These are phyloP conservation scores for Botryobasidium botryosum DNA, from an alignment of 768 basidiomycete species.

Conservation along the genomic window DNA sequence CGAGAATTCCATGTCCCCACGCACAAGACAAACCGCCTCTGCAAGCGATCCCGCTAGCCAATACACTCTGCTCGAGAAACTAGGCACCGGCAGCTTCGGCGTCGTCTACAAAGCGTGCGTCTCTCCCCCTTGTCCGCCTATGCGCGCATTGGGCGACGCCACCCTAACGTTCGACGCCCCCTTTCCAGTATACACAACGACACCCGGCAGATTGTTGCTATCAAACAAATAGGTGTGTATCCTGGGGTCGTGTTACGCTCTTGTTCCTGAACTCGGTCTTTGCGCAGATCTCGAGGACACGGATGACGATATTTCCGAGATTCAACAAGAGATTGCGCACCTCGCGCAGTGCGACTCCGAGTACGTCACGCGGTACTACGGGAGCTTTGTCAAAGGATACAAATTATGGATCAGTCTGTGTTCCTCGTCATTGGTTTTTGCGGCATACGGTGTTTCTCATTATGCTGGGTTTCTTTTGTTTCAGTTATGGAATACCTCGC, in stretches of 20 bases:
- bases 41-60: conserved; percentile 67
- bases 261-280: conserved; percentile 6
- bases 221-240: conserved; percentile 86
- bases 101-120: conserved; percentile 82
- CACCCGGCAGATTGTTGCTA: conserved; percentile 86
- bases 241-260: conserved; percentile 3
- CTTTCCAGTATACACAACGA: conserved; percentile 58
- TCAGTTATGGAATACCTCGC: conserved; percentile 93
- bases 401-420: conserved; percentile 78
- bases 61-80: conserved; percentile 84
- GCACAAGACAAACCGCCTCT: too few relatives aligned
- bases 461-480: neutral
- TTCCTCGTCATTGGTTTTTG: neutral
- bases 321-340: conserved; percentile 96
- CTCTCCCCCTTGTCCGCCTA: neutral
- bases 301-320: conserved; percentile 96
- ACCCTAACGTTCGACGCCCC: neutral
- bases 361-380: conserved; percentile 92
- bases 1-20: too few relatives aligned
- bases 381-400: conserved; percentile 90
- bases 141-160: neutral
- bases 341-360: conserved; percentile 92
- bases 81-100: conserved; percentile 96
- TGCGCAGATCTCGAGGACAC: conserved; percentile 82
- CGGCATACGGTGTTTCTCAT: neutral